Percentiles rank a stretch among this genome's conserved stretches.
These are phyloP conservation scores for Haplographium delicatum DNA, from an alignment of 495 filamentous ascomycete genomes.

Conservation along the genomic window DNA sequence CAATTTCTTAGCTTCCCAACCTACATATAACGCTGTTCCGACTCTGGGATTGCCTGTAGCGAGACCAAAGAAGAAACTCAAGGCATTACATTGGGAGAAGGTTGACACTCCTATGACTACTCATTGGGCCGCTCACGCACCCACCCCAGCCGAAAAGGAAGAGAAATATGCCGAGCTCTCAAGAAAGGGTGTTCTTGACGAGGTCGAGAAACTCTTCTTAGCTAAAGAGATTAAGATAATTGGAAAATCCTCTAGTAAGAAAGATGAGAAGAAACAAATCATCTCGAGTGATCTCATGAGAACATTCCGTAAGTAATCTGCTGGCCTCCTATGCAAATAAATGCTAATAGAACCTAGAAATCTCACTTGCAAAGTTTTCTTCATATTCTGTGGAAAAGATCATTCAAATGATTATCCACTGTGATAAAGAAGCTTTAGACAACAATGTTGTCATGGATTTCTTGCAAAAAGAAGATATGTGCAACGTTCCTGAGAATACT, in stretches of 20 bases:
- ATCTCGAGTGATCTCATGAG: constrained; percentile 89
- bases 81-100: constrained; percentile 99
- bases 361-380: constrained; percentile 86
- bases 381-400: constrained; percentile 73
- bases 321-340: background rate
- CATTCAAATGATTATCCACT: constrained; percentile 90
- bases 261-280: constrained; percentile 94
- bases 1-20: constrained; percentile 45
- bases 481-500: constrained; percentile 83
- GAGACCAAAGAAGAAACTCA: constrained; percentile 97
- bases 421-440: constrained; percentile 85
- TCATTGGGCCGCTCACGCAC: constrained; percentile 86
- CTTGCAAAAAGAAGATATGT: constrained; percentile 84
- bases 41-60: constrained; percentile 63
- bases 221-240: constrained; percentile 95
- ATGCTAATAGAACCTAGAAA: constrained; percentile 48
- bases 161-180: constrained; percentile 91
- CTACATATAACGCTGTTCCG: constrained; percentile 33
- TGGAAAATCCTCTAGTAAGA: constrained; percentile 57
- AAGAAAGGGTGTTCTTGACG: constrained; percentile 89
- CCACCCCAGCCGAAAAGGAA: constrained; percentile 78
- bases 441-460: constrained; percentile 98
- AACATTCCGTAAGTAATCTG: constrained; percentile 66
- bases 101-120: constrained; percentile 91
- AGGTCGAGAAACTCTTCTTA: constrained; percentile 95